phyloP scores from a whole-genome alignment of 1,284 basidiomycete species.

The Cryptococcus jaspeensis region DNA sequence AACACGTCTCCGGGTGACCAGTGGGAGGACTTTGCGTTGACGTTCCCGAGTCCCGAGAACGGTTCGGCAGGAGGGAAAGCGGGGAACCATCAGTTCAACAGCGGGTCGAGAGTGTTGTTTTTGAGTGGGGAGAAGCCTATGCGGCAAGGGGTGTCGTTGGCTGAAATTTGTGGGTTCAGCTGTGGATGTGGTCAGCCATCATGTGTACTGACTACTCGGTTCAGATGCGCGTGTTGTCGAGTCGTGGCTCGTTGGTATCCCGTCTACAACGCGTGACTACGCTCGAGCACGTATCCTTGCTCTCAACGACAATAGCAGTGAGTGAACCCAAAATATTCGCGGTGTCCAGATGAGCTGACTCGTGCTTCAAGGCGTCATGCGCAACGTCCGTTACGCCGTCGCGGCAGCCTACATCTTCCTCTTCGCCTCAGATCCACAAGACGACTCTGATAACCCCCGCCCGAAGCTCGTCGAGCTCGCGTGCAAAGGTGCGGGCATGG shows the following conservation, averaged over 20 bases:
- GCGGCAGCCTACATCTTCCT: slow-evolving; percentile 34
- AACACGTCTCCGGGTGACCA: slow-evolving; percentile 7
- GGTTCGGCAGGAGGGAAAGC: not conserved
- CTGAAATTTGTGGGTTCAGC: slow-evolving; percentile 25
- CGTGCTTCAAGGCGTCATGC: slow-evolving; percentile 28
- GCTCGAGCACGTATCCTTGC: slow-evolving; percentile 26
- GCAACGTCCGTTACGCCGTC: slow-evolving; percentile 30
- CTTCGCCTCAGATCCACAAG: slow-evolving; percentile 16
- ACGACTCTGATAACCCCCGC: slow-evolving; percentile 5
- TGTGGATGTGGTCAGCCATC: not conserved
- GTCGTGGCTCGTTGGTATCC: slow-evolving; percentile 33
- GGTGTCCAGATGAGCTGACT: too few relatives aligned
- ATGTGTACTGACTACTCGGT: not conserved
- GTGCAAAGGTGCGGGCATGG: slow-evolving; percentile 22
- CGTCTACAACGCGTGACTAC: slow-evolving; percentile 25
- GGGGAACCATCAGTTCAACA: slow-evolving; percentile 2
- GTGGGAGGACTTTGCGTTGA: slow-evolving; percentile 16
- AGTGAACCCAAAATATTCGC: too few relatives aligned
- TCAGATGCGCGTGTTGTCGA: slow-evolving; percentile 32
- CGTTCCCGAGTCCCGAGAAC: not conserved
- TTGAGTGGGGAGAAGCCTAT: slow-evolving; percentile 20
- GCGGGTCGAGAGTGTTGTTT: slow-evolving; percentile 20
- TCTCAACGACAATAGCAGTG: slow-evolving; percentile 27
- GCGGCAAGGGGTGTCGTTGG: slow-evolving; percentile 30
- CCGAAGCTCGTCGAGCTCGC: slow-evolving; percentile 32